These are phyloP conservation scores for Ophiostoma sp. DNA, from an alignment of 2,329 filamentous ascomycete genomes.

Conservation along the genomic window DNA sequence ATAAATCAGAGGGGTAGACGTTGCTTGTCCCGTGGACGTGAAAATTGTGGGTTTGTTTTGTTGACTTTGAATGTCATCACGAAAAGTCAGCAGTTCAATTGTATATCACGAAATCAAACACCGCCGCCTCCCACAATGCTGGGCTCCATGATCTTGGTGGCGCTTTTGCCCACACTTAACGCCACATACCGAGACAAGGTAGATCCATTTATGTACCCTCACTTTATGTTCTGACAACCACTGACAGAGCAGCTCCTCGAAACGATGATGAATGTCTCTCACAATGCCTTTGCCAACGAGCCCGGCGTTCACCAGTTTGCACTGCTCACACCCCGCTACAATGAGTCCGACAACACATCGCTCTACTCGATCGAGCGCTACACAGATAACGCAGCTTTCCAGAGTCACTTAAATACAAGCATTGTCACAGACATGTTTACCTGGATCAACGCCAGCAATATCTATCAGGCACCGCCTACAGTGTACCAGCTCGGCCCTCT, in stretches of 20 bases:
- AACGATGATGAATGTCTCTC: slow-evolving; percentile 17
- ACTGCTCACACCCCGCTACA: slow-evolving; percentile 9
- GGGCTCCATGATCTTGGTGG: slow-evolving; percentile 16
- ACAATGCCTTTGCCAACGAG: slow-evolving; percentile 19
- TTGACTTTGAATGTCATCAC: background rate
- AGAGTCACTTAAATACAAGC: slow-evolving; percentile 15
- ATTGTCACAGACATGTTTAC: slow-evolving; percentile 19
- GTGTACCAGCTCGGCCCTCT: slow-evolving; percentile 10
- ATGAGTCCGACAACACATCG: background rate
- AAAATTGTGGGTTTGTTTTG: background rate
- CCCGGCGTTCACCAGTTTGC: slow-evolving; percentile 22
- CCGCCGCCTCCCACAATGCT: background rate
- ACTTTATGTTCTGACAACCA: background rate
- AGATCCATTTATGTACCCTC: background rate
- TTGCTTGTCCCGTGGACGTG: background rate
- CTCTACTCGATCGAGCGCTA: slow-evolving; percentile 22
- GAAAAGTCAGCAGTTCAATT: background rate
- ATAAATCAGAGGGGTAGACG: background rate
- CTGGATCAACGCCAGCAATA: slow-evolving; percentile 17
- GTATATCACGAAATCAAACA: background rate
- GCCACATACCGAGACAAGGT: slow-evolving; percentile 8
- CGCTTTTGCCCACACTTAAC: slow-evolving; percentile 19
- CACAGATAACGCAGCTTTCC: slow-evolving; percentile 1
- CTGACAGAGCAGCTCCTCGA: slow-evolving; percentile 1
- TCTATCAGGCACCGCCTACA: background rate